A percentile compares a stretch with the other conserved stretches of the same genome.
Evolutionary conservation across 345 rosid species (phyloP).

Genomic region (Raphanus sativus): DNA sequence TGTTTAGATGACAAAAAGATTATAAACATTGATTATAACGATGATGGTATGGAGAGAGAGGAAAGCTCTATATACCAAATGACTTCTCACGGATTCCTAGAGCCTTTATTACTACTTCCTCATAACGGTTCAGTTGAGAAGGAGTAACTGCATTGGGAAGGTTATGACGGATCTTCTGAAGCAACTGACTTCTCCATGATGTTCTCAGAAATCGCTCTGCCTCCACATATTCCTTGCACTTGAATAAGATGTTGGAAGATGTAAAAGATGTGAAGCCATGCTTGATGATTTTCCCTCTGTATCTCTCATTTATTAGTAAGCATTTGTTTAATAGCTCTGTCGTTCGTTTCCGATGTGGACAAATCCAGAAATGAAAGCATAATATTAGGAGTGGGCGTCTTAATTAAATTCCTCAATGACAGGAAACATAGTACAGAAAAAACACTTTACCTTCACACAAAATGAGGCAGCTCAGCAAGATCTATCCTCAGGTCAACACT

Average conservation of each 20-base stretch:
- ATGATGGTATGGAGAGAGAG: background rate
- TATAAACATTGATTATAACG: background rate
- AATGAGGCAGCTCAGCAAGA: constrained; percentile 81
- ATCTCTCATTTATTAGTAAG: constrained; percentile 60
- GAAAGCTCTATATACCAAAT: constrained; percentile 51
- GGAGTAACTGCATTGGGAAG: constrained; percentile 76
- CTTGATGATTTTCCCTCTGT: constrained; percentile 66
- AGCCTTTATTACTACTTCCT: constrained; percentile 62
- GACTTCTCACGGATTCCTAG: constrained; percentile 64
- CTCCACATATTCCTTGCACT: too few species aligned
- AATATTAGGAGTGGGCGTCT: background rate
- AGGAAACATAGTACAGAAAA: background rate
- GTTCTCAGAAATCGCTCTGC: constrained; percentile 53
- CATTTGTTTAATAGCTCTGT: constrained; percentile 73
- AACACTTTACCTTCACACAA: constrained; percentile 61
- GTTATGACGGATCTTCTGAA: constrained; percentile 65
- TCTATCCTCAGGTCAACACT: constrained; percentile 55
- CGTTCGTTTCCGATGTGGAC: constrained; percentile 78
- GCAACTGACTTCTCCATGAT: constrained; percentile 49
- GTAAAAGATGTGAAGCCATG: constrained; percentile 63
- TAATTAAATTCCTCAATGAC: background rate
- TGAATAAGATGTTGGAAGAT: constrained; percentile 48
- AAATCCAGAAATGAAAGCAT: constrained; percentile 3
- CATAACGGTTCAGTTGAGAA: constrained; percentile 59
- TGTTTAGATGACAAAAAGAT: background rate